Conservation (phyloP, 768 basidiomycete genomes). For the Tricholoma terreum region DNA sequence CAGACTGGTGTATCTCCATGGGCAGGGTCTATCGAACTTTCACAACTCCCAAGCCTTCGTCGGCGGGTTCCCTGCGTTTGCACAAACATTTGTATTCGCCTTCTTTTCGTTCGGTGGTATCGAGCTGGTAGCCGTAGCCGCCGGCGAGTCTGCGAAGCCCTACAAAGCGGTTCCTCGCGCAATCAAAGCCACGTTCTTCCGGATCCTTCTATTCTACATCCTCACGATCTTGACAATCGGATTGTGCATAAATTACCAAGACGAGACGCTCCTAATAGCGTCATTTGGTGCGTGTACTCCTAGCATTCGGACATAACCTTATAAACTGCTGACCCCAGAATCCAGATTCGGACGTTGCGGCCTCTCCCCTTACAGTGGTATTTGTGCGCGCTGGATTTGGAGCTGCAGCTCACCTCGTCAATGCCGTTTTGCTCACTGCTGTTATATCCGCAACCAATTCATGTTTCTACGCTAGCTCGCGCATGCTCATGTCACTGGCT, state of each 20-base stretch:
- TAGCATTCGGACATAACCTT: neutral
- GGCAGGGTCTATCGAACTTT: slow-evolving; percentile 50
- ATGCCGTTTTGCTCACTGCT: slow-evolving; percentile 64
- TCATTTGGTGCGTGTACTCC: slow-evolving; percentile 34
- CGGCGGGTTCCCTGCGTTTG: slow-evolving; percentile 50
- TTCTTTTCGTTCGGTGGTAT: slow-evolving; percentile 71
- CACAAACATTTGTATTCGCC: slow-evolving; percentile 62
- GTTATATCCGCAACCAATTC: slow-evolving; percentile 64
- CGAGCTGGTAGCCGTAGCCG: slow-evolving; percentile 70
- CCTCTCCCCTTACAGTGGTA: slow-evolving; percentile 63
- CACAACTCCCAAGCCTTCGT: slow-evolving; percentile 49
- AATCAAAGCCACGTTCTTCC: slow-evolving; percentile 65
- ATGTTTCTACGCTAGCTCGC: slow-evolving; percentile 63
- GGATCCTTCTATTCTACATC: slow-evolving; percentile 63
- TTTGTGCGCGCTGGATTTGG: slow-evolving; percentile 61
- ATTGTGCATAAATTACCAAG: slow-evolving; percentile 58
- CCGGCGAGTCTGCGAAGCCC: slow-evolving; percentile 64
- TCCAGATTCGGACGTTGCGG: slow-evolving; percentile 46
- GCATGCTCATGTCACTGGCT: slow-evolving; percentile 60
- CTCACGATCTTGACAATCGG: slow-evolving; percentile 65
- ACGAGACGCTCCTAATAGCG: slow-evolving; percentile 48
- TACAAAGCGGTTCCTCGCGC: slow-evolving; percentile 62
- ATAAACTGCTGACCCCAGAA: neutral
- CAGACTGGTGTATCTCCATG: neutral
- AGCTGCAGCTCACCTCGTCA: slow-evolving; percentile 60